These are phyloP conservation scores for Bimuria novae-zelandiae DNA, from an alignment of 2,329 filamentous ascomycete genomes.

Conservation along the genomic window DNA sequence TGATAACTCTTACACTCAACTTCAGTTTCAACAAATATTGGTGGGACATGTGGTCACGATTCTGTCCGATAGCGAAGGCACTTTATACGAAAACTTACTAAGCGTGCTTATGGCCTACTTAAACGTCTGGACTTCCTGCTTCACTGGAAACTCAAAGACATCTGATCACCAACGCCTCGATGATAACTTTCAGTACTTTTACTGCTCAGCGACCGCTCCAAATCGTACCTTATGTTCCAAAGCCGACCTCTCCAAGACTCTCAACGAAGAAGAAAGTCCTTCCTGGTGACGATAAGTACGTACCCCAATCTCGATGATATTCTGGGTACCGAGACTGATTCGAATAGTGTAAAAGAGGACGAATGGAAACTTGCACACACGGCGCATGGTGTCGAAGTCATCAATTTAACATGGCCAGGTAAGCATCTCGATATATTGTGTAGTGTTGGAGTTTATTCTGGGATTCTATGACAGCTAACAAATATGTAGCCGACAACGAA, in stretches of 20 bases:
- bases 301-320: conserved; percentile 1
- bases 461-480: conserved; percentile 7
- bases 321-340: conserved; percentile 6
- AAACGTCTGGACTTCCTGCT: conserved; percentile 12
- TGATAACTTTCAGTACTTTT: conserved; percentile 11
- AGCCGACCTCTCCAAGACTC: not conserved
- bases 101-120: conserved; percentile 12
- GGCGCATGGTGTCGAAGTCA: conserved; percentile 9
- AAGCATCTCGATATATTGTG: conserved; percentile 7
- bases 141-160: conserved; percentile 5
- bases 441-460: not conserved
- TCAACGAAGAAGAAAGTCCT: not conserved
- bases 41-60: conserved; percentile 10
- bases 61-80: conserved; percentile 7
- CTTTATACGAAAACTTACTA: conserved; percentile 9
- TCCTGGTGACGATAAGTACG: conserved; percentile 2
- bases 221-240: conserved; percentile 15
- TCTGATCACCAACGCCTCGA: conserved; percentile 6
- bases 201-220: not conserved
- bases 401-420: conserved; percentile 15
- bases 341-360: conserved; percentile 6
- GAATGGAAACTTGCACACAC: too few species aligned
- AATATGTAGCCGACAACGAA: conserved; percentile 9
- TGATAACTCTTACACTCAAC: too few species aligned
- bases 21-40: too few species aligned